phyloP scores from a whole-genome alignment of 2,329 filamentous ascomycete species.

The Verticillium tricorpus region DNA sequence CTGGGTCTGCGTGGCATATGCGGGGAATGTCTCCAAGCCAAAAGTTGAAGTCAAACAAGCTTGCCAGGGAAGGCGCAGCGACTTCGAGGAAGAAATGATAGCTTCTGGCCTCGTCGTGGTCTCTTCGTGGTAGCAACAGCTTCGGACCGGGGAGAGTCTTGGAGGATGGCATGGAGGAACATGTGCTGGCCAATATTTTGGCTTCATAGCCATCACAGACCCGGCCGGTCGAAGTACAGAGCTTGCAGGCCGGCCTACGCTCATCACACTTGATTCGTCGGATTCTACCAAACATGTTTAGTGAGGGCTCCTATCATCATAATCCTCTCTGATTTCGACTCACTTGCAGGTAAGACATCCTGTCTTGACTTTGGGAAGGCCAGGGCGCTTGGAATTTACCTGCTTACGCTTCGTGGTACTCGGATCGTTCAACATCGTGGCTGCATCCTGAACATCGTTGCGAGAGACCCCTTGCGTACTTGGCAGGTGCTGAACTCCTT shows the following conservation, averaged over 20 bases:
- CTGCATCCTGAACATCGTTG: neutral
- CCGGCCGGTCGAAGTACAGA: conserved; percentile 10
- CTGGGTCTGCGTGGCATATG: conserved; percentile 12
- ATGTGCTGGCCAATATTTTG: neutral
- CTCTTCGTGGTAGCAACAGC: conserved; percentile 4
- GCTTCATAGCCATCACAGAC: conserved; percentile 10
- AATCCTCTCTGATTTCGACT: neutral
- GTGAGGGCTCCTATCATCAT: neutral
- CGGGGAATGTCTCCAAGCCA: conserved; percentile 13
- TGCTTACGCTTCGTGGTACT: neutral
- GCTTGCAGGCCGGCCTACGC: conserved; percentile 8
- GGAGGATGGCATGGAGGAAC: neutral
- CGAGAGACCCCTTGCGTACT: neutral
- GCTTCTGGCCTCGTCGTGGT: conserved; percentile 8
- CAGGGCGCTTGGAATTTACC: neutral
- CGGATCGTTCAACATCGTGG: neutral
- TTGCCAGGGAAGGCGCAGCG: conserved; percentile 11
- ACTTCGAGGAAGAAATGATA: conserved; percentile 14
- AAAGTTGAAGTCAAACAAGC: conserved; percentile 15
- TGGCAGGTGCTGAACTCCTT: neutral
- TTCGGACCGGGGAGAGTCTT: neutral
- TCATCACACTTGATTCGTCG: conserved; percentile 15
- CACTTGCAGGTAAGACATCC: conserved; percentile 16
- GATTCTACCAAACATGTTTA: neutral
- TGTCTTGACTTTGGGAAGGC: conserved; percentile 8